Conservation (phyloP, 1,284 basidiomycete species). For the Rhodotorula glutinis region DNA sequence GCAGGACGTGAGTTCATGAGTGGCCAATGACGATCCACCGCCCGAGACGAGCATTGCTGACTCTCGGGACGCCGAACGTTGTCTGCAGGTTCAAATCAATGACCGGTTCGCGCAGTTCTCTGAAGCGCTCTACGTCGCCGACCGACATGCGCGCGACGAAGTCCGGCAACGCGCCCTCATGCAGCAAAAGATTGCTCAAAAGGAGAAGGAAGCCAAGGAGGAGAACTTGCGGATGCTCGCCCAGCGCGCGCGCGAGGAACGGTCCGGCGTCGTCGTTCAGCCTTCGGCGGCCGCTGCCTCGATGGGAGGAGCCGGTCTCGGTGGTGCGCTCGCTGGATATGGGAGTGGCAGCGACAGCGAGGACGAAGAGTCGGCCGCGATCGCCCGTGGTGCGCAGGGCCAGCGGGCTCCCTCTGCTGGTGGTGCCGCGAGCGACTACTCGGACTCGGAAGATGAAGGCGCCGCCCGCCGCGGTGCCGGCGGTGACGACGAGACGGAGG, state of each 20-base stretch:
- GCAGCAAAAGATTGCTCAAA: conserved; percentile 97
- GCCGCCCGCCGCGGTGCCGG: conserved; percentile 38
- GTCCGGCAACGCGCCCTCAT: conserved; percentile 92
- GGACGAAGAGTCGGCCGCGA: conserved; percentile 22
- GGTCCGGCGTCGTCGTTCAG: conserved; percentile 64
- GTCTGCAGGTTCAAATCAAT: conserved; percentile 81
- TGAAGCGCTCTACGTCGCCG: conserved; percentile 92
- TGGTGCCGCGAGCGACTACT: conserved; percentile 1
- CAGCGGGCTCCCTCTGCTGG: conserved; percentile 2
- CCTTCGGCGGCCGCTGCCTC: conserved; percentile 45
- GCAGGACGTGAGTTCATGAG: conserved; percentile 76
- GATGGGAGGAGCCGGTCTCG: conserved; percentile 56
- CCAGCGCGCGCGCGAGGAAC: conserved; percentile 91
- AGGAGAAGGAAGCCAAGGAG: conserved; percentile 96
- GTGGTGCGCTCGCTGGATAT: conserved; percentile 75
- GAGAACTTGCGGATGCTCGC: conserved; percentile 91
- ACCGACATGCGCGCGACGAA: conserved; percentile 95
- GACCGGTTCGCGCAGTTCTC: conserved; percentile 99
- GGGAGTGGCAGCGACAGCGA: conserved; percentile 49
- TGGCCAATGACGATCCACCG: background rate
- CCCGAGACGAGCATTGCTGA: too few relatives aligned
- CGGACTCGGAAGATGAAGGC: conserved; percentile 45
- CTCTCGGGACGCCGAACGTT: too few relatives aligned
- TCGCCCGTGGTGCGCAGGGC: conserved; percentile 13
- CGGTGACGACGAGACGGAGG: conserved; percentile 54